Evolutionary conservation across 192 early-diverging fungal genomes (phyloP), one percentile per base, ranked within the genome.

Genomic region (Gryganskiella cystojenkinii): DNA sequence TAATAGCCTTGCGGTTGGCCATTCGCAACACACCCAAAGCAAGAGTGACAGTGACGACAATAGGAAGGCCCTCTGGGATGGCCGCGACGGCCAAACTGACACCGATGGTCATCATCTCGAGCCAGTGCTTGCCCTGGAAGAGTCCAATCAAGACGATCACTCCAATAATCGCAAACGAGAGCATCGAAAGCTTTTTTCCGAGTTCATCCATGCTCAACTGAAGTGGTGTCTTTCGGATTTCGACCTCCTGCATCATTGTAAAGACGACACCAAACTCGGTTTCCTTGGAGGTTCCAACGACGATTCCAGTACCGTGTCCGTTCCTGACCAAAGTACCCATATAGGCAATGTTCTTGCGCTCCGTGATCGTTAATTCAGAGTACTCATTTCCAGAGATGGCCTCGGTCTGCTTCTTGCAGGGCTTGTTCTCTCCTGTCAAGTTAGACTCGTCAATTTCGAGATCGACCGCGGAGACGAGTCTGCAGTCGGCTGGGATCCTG

Each of bases 201-300:
- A 99, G 89, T 49, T 96, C 90, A 82, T 96, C 94, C 96, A 99
- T 99, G 66, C 94, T 95, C 43, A 88, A 64, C 73, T 99, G 97
- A 58, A 99, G 78, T 17, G 97, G 96, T 1, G 97, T 99, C 70
- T 93, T 95, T 20, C 91, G 90, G 9, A 87, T 88, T 80, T 98
- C 95, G 10, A 93, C 94, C 58, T 96, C 96, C 80, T 93, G 92
- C 91, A 98, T 92, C 92, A 98, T 92, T 8, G 84, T 86, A 80
- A 97, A 95, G 44, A 99, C 96, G 40, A 87, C 83, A n/a, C 96
- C 97, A 85, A 97, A 95, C 81, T 98, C 97, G 1, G 96, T 99
- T 24, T 92, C 80, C 43, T 91, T 91, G 19, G 93, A 95, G 1
- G 87, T 99, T 11, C 91, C 94, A 72, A 98, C 88, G 3, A 98